Evolutionary conservation across 768 basidiomycete species (phyloP), one percentile per base, ranked within the genome.

Genomic region (Mycena alexandri): DNA sequence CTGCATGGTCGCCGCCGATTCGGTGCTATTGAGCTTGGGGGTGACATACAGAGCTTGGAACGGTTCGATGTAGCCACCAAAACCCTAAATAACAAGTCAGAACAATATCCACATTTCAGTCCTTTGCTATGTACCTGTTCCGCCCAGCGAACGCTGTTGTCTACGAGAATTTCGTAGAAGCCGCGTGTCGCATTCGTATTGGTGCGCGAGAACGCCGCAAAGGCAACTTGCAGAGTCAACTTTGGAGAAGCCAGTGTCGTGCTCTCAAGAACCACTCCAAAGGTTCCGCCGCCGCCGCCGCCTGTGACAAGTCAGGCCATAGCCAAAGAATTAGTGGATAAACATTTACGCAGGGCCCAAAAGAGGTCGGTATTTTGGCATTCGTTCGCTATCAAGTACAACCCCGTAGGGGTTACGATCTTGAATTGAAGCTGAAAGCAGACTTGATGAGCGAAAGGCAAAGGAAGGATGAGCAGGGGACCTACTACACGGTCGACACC

Each of bases 311-410:
- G 14, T 38, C 11, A 16, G 13, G 25, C 34, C 38, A 38, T 29
- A 38, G 10, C 24, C 36, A 21, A 6, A 19, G 13, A n/a, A 13
- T 4, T 17, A 4, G n/a, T 11, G 29, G 3, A 56, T 34, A 44
- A 21, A 73, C 72, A 72, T 64, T 73, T 73, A 17, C 73, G 70
- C 8, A 83, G 71, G 2, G 82, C 82, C 62, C 75, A 83, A 65
- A 81, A 83, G 0, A 83, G 75, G 67, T 83, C 82, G n/a, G 52
- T 57, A 55, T 83, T 79, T 62, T 82, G 71, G 47, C 75, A 75
- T 33, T 72, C 75, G 71, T 81, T 83, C 25, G 77, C 81, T 0
- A 75, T 75, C 25, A 76, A 74, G 68, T 74, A 69, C 29, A 69
- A 52, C 8, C 82, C 83, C 51, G 79, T 77, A 3, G 83, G 79